Base-by-base conservation (phyloP, 441 rosid species). In the Adansonia grandidieri region DNA sequence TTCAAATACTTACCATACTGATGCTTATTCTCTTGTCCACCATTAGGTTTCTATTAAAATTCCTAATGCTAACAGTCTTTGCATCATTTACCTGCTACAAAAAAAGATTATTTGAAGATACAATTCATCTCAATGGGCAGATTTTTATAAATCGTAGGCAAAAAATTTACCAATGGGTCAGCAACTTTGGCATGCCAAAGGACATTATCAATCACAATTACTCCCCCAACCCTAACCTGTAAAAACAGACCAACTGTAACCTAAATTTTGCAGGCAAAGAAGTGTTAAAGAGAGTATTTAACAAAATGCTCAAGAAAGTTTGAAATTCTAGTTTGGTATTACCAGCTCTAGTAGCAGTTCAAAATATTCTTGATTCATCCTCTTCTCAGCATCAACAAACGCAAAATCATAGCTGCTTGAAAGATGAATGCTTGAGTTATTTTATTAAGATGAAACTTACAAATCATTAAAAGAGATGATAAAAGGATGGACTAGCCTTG, bases 111-210 rank as follows among this genome's bases (percentile, higher is more conserved):
- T 40, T 17, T 40, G 20, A 53, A 70, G 17, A 20, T 76, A 70
- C 69, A 45, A 14, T 62, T 37, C 60, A 62, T 69, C 48, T 78
- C 37, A 28, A 28, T 4, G 32, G 40, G 17, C 44, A 76, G 71
- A 68, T 44, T 20, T 32, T 40, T 74, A 76, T 48, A 5, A 74
- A 74, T 20, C 14, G 75, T 58, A 64, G 20, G 45, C 60, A 53
- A 77, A 71, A 15, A 50, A 54, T 54, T 76, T 84, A 93, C 99
- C 94, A 83, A 77, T 9, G 94, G 97, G 64, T 93, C 97, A 9
- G 91, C 90, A 77, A 95, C 99, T 82, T 89, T 89, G 71, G 96
- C 99, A 57, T 93, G 95, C 98, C 98, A 95, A 80, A 95, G 97
- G 68, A 95, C 99, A 86, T 95, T 95, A 82, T 95, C 99, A 56